Conservation (phyloP, 257 asterid genomes). For the Apocynum venetum region DNA sequence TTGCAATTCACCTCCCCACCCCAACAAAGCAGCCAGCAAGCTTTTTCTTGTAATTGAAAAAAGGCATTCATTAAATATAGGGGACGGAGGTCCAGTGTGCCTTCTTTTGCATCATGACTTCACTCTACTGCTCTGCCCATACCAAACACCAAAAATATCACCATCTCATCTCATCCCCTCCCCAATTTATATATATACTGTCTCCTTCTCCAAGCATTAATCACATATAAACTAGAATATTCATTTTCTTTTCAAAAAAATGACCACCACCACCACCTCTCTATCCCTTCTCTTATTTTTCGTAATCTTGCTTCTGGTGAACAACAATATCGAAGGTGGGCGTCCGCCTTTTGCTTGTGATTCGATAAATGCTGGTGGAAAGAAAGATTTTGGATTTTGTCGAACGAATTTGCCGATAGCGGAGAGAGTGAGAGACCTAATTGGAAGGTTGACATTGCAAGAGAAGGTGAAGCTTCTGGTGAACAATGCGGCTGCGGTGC, state of each 20-base stretch:
- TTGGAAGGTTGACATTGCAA: conserved; percentile 61
- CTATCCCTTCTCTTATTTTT: conserved; percentile 12
- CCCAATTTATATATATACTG: neutral
- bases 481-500: conserved; percentile 59
- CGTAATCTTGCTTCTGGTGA: no score
- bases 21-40: neutral
- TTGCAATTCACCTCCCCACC: conserved; percentile 3
- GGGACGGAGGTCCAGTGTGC: conserved; percentile 8
- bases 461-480: conserved; percentile 66
- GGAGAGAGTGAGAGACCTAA: conserved; percentile 60
- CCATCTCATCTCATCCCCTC: neutral
- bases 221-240: neutral
- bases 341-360: conserved; percentile 73
- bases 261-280: conserved; percentile 17
- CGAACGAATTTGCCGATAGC: conserved; percentile 27
- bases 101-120: neutral
- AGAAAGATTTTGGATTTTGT: conserved; percentile 48
- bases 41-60: neutral
- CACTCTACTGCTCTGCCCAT: neutral
- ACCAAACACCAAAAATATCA: neutral
- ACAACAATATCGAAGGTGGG: no score
- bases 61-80: neutral
- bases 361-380: conserved; percentile 24
- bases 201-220: neutral
- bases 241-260: neutral